Evolutionary conservation across 2,329 filamentous ascomycete genomes (phyloP), one percentile per base, ranked within the genome.

Genomic region (Rachicladosporium sp.): DNA sequence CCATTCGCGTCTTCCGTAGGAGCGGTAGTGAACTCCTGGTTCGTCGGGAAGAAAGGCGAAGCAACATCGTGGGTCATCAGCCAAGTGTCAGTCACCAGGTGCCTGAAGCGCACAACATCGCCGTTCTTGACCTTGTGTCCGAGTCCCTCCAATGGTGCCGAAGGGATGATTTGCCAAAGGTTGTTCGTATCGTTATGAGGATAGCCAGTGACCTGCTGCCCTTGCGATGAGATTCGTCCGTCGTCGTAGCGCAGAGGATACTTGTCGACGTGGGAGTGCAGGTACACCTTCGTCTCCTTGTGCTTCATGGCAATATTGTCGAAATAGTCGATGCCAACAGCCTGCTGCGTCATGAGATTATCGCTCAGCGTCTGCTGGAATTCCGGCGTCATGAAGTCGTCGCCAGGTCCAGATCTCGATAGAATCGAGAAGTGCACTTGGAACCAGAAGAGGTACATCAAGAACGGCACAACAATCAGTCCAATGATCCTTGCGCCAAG

Each of bases 391-490:
- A 98, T 98, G 67, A 98, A 98, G 56, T 96, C 89, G 58, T 98
- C 91, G 39, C 91, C 91, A 33, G 91, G 89, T 29, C 91, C 91
- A 38, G 91, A 96, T 44, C 80, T 75, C 49, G 68, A 81, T 46
- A 98, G 73, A 53, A 98, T 85, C 33, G 85, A 73, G 62, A 98
- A 98, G 67, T 98, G 91, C 23, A 98, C 88, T 71, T 98, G 91
- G 79, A 98, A 98, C 91, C 91, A 98, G 73, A 98, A 96, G 35
- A 98, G 76, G 64, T 98, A 98, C 65, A 98, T 93, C 56, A 96
- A 71, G 71, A 98, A 95, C 10, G 91, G 91, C 50, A 96, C 76
- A 50, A 94, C 60, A 52, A 96, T 85, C 41, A 98, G 70, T 10
- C 83, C 88, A 47, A 93, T 69, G n/a, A 80, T 76, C 38, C 91